phyloP scores from a whole-genome alignment of 176 grass and related monocot species.

The Chrysopogon serrulatus region DNA sequence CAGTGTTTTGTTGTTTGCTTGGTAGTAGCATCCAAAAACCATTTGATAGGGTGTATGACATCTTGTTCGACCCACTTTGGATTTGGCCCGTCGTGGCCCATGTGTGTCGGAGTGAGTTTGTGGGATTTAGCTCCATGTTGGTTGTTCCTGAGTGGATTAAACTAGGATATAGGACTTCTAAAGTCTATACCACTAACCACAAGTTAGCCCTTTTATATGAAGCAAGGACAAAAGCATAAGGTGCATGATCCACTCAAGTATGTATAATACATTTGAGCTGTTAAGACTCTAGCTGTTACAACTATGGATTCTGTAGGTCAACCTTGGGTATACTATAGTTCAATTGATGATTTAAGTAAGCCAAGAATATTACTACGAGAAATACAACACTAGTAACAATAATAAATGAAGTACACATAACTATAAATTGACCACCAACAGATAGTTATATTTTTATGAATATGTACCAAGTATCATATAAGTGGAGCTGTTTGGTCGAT shows the following conservation, averaged over 20 bases:
- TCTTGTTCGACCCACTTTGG: accelerated
- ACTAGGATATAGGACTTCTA: neutral
- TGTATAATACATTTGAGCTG: no score
- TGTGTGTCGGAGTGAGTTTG: no score
- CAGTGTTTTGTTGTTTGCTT: no score
- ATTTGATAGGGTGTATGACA: no score
- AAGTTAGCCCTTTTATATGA: neutral
- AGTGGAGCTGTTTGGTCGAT: no score
- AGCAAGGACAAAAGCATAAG: neutral
- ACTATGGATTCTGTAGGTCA: neutral
- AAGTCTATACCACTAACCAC: neutral
- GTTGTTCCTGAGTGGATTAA: neutral
- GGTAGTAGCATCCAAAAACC: no score
- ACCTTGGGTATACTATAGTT: neutral
- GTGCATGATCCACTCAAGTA: no score
- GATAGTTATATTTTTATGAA: neutral
- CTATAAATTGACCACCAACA: neutral
- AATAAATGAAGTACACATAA: neutral
- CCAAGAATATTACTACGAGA: neutral
- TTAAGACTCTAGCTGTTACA: neutral
- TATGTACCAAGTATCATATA: neutral
- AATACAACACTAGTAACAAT: neutral
- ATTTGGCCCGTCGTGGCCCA: no score
- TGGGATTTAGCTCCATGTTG: no score
- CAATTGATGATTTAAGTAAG: neutral